These are phyloP conservation scores for Mycena crocata DNA, from an alignment of 768 basidiomycete species.

Conservation along the genomic window DNA sequence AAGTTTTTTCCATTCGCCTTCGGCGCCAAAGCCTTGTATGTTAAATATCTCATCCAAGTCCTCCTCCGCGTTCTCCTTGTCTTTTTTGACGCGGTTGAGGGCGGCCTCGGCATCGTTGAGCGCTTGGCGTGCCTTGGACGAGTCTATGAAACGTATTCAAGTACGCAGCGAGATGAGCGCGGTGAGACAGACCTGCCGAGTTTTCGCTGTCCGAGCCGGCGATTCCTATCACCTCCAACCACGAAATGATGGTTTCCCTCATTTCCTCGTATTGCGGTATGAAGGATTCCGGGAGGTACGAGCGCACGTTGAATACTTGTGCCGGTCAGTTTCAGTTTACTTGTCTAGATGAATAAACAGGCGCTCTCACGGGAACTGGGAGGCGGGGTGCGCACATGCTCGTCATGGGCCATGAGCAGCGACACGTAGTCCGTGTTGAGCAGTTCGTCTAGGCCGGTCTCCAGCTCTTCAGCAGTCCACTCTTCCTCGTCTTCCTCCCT, in stretches of 20 bases:
- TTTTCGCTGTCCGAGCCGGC: slow-evolving; percentile 51
- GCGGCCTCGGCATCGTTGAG: slow-evolving; percentile 71
- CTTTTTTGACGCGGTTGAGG: slow-evolving; percentile 62
- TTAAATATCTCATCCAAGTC: slow-evolving; percentile 78
- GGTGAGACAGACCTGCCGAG: slow-evolving; percentile 51
- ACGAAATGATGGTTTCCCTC: slow-evolving; percentile 68
- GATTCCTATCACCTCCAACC: slow-evolving; percentile 75
- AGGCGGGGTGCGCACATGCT: slow-evolving; percentile 63
- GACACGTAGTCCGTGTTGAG: slow-evolving; percentile 77
- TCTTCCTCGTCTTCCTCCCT: slow-evolving; percentile 65
- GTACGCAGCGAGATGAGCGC: not conserved
- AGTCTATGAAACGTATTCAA: slow-evolving; percentile 52
- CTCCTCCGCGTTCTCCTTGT: slow-evolving; percentile 64
- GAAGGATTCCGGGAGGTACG: slow-evolving; percentile 88
- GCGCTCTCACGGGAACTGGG: slow-evolving; percentile 69
- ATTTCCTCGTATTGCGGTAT: slow-evolving; percentile 79
- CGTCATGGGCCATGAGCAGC: slow-evolving; percentile 83
- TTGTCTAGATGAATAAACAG: not conserved
- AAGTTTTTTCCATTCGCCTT: slow-evolving; percentile 98
- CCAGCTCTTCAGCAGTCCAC: slow-evolving; percentile 71
- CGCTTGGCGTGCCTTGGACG: slow-evolving; percentile 71
- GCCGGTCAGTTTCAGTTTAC: slow-evolving; percentile 1
- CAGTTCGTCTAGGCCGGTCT: slow-evolving; percentile 66
- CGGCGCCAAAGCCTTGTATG: slow-evolving; percentile 71
- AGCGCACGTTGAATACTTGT: slow-evolving; percentile 80